These are phyloP conservation scores for Selenicereus undatus DNA, from an alignment of 148 eudicot genomes.

Conservation along the genomic window DNA sequence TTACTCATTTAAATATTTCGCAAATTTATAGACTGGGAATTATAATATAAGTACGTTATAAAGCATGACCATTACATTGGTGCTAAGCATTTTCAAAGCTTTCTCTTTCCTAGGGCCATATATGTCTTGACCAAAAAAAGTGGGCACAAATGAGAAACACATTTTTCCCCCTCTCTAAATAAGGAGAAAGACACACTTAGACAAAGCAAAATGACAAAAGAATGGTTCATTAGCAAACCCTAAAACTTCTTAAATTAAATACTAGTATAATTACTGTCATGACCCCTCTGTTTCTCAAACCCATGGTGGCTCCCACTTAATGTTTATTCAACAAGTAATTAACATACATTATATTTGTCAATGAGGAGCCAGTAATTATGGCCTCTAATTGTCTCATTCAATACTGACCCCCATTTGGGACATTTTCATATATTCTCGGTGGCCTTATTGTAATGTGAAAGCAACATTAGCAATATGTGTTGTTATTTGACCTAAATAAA, in stretches of 20 bases:
- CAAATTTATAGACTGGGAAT: no score
- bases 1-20: no score
- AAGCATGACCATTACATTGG: neutral
- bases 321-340: neutral
- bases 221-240: no score
- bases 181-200: no score
- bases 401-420: neutral
- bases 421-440: neutral
- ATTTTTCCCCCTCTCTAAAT: no score
- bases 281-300: neutral
- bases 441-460: neutral
- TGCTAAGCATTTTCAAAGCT: neutral
- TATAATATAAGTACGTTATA: no score
- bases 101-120: no score
- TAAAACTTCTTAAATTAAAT: no score
- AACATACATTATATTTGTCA: neutral
- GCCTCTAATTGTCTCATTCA: neutral
- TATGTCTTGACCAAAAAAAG: no score
- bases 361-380: slow-evolving; percentile 4
- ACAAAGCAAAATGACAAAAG: no score
- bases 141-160: neutral
- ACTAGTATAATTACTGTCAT: no score
- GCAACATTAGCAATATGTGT: neutral
- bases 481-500: neutral
- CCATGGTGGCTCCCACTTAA: neutral